Conservation (phyloP, 148 eudicot genomes). For the Polygonum maritimum region DNA sequence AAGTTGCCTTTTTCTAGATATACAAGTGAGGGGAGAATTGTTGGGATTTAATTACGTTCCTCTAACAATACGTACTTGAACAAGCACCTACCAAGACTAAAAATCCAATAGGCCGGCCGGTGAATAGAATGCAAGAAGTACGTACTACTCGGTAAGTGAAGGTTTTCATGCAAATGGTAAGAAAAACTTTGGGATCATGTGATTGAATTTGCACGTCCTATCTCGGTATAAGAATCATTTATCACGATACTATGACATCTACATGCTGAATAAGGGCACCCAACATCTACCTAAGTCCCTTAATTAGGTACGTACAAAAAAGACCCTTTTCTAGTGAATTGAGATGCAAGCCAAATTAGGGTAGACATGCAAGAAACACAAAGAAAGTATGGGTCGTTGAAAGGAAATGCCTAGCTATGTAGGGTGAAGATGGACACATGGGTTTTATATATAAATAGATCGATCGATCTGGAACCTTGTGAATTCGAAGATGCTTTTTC, state of each 20-base stretch:
- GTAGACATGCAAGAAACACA: constrained; percentile 4
- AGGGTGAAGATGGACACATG: not conserved
- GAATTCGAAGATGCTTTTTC: not conserved
- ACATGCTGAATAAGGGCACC: not conserved
- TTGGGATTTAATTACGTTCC: too few relatives aligned
- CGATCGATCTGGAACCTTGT: not conserved
- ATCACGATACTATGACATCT: not conserved
- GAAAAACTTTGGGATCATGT: not conserved
- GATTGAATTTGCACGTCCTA: constrained; percentile 1
- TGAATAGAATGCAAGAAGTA: not conserved
- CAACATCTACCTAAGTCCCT: not conserved
- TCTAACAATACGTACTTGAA: too few relatives aligned
- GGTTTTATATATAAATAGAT: not conserved
- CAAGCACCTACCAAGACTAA: too few relatives aligned
- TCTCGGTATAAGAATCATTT: not conserved
- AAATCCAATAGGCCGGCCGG: not conserved
- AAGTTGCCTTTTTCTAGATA: too few relatives aligned
- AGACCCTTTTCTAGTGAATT: not conserved
- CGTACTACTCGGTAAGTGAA: not conserved
- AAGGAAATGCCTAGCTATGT: not conserved
- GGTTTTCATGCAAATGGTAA: not conserved
- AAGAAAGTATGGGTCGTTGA: constrained; percentile 4
- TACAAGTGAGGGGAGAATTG: too few relatives aligned
- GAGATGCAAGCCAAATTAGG: not conserved
- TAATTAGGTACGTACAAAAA: not conserved